Percentiles rank a stretch among this genome's conserved stretches.
Evolutionary conservation across 495 filamentous ascomycete species (phyloP).

Genomic region (Penicillium paxilli): DNA sequence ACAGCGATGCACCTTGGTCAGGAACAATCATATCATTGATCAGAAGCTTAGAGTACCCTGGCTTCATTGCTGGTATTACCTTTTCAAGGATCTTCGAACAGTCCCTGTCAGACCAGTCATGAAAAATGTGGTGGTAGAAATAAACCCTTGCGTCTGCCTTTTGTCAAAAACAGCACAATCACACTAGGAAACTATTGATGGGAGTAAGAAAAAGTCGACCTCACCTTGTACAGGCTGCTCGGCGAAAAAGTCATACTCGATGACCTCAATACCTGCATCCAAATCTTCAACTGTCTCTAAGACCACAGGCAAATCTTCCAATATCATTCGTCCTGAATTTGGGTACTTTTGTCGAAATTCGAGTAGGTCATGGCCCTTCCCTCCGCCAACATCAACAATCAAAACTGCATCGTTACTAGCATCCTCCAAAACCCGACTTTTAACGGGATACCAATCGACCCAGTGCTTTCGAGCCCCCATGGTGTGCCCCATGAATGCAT

Average conservation of each 20-base stretch:
- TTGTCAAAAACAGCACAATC: too few species aligned
- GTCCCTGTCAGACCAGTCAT: too few species aligned
- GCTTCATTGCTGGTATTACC: too few species aligned
- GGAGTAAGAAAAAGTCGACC: too few species aligned
- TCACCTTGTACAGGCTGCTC: conserved; percentile 46
- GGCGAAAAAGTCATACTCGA: conserved; percentile 40
- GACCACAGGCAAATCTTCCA: conserved; percentile 46
- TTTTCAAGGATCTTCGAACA: too few species aligned
- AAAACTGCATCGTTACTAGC: conserved; percentile 24
- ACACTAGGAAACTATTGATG: too few species aligned
- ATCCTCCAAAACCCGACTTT: conserved; percentile 17
- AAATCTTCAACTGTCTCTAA: conserved; percentile 27
- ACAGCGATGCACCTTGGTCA: neutral
- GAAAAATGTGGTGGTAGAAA: neutral
- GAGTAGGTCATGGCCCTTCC: conserved; percentile 45
- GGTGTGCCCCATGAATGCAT: conserved; percentile 27
- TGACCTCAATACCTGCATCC: conserved; percentile 20
- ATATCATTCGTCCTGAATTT: conserved; percentile 28
- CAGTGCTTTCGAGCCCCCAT: conserved; percentile 18
- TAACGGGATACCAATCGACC: conserved; percentile 32
- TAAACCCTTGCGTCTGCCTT: too few species aligned
- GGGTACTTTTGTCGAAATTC: conserved; percentile 28
- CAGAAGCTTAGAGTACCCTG: too few species aligned
- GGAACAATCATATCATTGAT: neutral
- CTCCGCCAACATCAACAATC: conserved; percentile 53